Evolutionary conservation across 495 filamentous ascomycete species (phyloP), one percentile per base, ranked within the genome.

Genomic region (Cercophora sp.): DNA sequence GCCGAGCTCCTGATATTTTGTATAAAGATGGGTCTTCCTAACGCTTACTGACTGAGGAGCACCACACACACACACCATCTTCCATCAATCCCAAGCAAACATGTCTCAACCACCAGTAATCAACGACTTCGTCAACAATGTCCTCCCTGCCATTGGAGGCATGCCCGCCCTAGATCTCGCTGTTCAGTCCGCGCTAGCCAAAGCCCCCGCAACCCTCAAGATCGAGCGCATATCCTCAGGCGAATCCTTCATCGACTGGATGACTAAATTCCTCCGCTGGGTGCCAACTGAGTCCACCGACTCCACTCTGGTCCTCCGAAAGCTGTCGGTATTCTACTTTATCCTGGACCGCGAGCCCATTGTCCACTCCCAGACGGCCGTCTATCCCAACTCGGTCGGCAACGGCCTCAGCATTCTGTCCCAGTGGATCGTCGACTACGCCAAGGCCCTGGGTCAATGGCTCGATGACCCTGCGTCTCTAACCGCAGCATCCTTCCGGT

Each of bases 381-480:
- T 50, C 32, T 11, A 25, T 20, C 32, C 47, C 5, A 26, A 23
- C 31, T 37, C 47, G 16, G 47, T 25, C 5, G 20, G 20, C 34
- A 23, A 50, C 3, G 6, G 6, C 3, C 47, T 50, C 25, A 50
- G 19, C 18, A 9, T 3, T 8, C 15, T 50, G 18, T 50, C 47
- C 32, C 25, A 25, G 8, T 50, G 47, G 47, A 50, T 50, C 32
- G 47, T 50, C 19, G 32, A 23, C 10, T 50, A n/a, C 32, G 34
- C 18, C 19, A 0, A 23, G 1, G 9, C 5, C 18, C 1, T 50
- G 8, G 47, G 47, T 4, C 3, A 11, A 3, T 50, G 6, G 8
- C 13, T 50, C 8, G 18, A 40, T 34, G 11, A 8, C 4, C 19
- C 47, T 5, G 13, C 15, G 2, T 50, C 47, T 3, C 34, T 50